Percentiles rank a stretch among this genome's conserved stretches.
These are phyloP conservation scores for Rhizopus arrhizus DNA, from an alignment of 371 early-diverging fungal genomes.

Conservation along the genomic window DNA sequence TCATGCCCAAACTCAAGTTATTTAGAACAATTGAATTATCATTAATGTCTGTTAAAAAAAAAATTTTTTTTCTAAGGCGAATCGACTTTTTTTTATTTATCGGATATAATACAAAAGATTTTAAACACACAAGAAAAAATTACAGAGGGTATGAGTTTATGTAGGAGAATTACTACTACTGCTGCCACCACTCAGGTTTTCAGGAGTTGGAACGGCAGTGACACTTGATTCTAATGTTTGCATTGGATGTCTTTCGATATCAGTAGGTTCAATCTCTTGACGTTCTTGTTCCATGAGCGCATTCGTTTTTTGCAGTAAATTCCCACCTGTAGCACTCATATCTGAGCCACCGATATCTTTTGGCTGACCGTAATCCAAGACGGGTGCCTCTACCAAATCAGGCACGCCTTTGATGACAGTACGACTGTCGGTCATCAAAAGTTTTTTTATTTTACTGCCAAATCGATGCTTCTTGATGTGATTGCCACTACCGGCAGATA, in stretches of 20 bases:
- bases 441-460: slow-evolving; percentile 19
- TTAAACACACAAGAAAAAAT: neutral
- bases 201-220: neutral
- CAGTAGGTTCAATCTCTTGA: slow-evolving; percentile 7
- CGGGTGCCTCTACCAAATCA: slow-evolving; percentile 44
- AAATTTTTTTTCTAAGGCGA: no score
- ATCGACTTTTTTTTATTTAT: no score
- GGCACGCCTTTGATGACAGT: slow-evolving; percentile 41
- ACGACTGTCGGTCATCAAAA: slow-evolving; percentile 29
- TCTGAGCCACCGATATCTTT: slow-evolving; percentile 29
- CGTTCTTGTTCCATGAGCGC: neutral
- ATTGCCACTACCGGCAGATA: slow-evolving; percentile 2
- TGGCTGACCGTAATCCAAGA: slow-evolving; percentile 38
- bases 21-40: neutral
- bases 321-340: slow-evolving; percentile 15
- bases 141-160: neutral
- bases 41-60: no score
- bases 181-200: neutral
- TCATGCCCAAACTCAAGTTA: slow-evolving; percentile 4
- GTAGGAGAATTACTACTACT: neutral
- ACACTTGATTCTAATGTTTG: neutral
- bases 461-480: slow-evolving; percentile 7
- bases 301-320: slow-evolving; percentile 21
- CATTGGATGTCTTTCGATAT: slow-evolving; percentile 18
- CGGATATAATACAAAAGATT: neutral